Evolutionary conservation across 768 basidiomycete species (phyloP), one percentile per base, ranked within the genome.

Genomic region (Tulasnella calospora): DNA sequence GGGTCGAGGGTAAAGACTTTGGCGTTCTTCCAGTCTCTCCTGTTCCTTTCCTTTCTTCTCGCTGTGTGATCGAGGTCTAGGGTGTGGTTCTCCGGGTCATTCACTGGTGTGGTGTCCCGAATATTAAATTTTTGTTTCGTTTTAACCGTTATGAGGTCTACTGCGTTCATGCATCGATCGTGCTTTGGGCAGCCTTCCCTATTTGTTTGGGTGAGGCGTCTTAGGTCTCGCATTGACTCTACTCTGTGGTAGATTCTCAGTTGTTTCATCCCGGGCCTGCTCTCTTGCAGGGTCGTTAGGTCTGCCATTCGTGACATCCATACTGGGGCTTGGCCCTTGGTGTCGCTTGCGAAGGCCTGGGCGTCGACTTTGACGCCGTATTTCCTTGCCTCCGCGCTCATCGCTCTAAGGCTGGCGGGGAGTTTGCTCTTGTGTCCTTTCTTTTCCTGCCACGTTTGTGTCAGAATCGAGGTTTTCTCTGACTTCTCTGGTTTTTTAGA

Each of bases 291-390:
- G 1, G 40, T 7, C 1, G 40, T 40, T 12, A 40, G 40, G 3
- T 3, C 8, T 1, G 40, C 13, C 40, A 40, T 40, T 4, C 44
- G 44, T 2, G 75, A 30, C 8, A 73, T 7, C 75, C 75, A 76
- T 61, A 33, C 38, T 30, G 75, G 51, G 3, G 61, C 36, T 76
- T 76, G 75, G 15, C 30, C 55, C 33, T 76, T 27, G 5, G 75
- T 0, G 12, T 69, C 10, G 7, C 6, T 2, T 4, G 27, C 19
- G 4, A 76, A n/a, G 9, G 6, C 70, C 15, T 4, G 44, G n/a
- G 46, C 75, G n/a, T 76, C 57, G 13, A 76, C 10, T 10, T 4
- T 35, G 1, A 70, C 41, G 2, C 61, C 27, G 40, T 73, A 38
- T 9, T 69, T 69, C 17, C 23, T 33, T 15, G 47, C 23, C n/a